Conservation (phyloP, 2,329 filamentous ascomycete species). For the Claviceps monticola region DNA sequence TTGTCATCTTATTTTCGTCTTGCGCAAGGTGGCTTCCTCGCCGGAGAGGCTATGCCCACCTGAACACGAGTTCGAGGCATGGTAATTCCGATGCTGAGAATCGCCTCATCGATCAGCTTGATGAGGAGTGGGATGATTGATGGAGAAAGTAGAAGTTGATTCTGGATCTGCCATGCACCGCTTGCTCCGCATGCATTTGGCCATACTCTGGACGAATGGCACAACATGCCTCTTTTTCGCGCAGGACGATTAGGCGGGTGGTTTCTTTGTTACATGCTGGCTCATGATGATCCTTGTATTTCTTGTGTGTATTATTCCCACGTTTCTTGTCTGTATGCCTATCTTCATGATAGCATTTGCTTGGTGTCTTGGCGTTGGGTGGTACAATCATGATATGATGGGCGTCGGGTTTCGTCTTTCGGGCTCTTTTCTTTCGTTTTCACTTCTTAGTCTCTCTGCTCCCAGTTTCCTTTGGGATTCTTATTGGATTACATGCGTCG, state of each 20-base stretch:
- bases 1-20: slow-evolving; percentile 54
- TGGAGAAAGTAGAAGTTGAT: neutral
- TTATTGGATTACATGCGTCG: too few species aligned
- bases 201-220: too few species aligned
- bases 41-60: slow-evolving; percentile 51
- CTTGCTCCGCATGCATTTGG: too few species aligned
- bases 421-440: neutral
- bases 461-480: too few species aligned
- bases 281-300: neutral
- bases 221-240: too few species aligned
- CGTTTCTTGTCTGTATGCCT: neutral
- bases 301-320: neutral
- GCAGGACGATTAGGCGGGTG: too few species aligned
- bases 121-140: slow-evolving; percentile 90
- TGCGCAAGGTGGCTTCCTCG: slow-evolving; percentile 53
- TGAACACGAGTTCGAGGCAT: slow-evolving; percentile 39
- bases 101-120: slow-evolving; percentile 82
- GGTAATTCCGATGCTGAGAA: slow-evolving; percentile 70
- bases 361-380: neutral
- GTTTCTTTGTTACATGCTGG: neutral
- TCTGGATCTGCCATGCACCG: neutral
- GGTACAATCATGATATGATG: neutral
- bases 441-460: neutral
- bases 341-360: neutral
- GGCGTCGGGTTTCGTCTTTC: neutral